Percentiles rank a stretch among this genome's conserved stretches.
Evolutionary conservation across 768 basidiomycete genomes (phyloP).

Genomic region (Mycena vulgaris): DNA sequence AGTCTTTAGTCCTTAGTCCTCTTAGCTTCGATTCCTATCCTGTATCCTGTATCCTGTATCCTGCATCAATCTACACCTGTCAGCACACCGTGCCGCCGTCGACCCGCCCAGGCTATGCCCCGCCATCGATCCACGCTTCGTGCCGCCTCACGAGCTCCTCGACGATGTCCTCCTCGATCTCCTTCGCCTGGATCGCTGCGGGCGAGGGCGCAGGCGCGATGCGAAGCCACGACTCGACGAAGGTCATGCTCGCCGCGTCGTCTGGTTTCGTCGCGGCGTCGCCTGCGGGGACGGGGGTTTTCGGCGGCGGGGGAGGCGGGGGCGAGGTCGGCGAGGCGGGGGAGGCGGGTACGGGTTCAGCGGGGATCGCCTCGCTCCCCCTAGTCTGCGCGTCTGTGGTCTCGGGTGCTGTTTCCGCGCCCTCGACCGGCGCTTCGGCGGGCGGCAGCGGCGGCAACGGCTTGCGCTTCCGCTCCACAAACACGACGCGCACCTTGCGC

Average conservation of each 20-base stretch:
- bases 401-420: conserved; percentile 23
- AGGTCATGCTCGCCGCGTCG: conserved; percentile 46
- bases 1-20: no score
- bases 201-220: conserved; percentile 58
- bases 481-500: conserved; percentile 93
- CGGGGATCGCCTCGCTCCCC: neutral
- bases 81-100: no score
- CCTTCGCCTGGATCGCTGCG: conserved; percentile 62
- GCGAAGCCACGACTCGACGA: conserved; percentile 75
- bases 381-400: neutral
- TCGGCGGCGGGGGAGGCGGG: conserved; percentile 15
- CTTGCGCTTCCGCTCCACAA: conserved; percentile 74
- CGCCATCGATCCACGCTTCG: conserved; percentile 70
- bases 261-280: no score
- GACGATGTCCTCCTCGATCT: conserved; percentile 96
- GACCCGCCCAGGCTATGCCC: neutral
- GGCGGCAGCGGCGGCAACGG: conserved; percentile 38
- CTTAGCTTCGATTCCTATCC: no score
- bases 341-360: neutral
- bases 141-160: conserved; percentile 83
- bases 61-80: no score
- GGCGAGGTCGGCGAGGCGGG: neutral
- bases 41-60: no score
- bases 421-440: no score
- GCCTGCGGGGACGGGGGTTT: conserved; percentile 13